Evolutionary conservation across 148 eudicot genomes (phyloP).

Genomic region (Camellia granthamiana): DNA sequence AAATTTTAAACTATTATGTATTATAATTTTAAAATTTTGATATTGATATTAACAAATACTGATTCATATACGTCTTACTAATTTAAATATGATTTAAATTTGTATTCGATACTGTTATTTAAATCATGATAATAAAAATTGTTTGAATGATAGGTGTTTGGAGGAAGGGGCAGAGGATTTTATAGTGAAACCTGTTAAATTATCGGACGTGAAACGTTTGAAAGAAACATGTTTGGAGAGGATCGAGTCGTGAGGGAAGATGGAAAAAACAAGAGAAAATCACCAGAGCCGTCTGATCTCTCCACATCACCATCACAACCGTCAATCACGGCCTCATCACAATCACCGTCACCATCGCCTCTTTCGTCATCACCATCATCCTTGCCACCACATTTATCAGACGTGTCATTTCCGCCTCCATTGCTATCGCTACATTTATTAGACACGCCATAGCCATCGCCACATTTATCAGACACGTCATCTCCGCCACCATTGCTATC

Average conservation of each 20-base stretch:
- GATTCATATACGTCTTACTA: no score
- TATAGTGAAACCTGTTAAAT: constrained; percentile 72
- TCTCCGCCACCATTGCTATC: constrained; percentile 10
- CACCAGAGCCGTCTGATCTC: constrained; percentile 39
- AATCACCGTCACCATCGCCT: constrained; percentile 33
- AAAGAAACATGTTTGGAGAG: constrained; percentile 61
- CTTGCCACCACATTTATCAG: constrained; percentile 23
- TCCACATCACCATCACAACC: constrained; percentile 37
- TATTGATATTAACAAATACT: no score
- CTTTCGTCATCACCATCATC: constrained; percentile 26
- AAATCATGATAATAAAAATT: no score
- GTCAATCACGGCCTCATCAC: constrained; percentile 29
- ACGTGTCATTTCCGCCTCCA: not conserved
- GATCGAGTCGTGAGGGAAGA: constrained; percentile 28
- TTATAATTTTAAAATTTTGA: no score
- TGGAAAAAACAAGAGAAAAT: constrained; percentile 58
- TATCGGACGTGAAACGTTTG: constrained; percentile 68
- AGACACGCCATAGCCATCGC: constrained; percentile 23
- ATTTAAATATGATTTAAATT: no score
- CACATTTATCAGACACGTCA: constrained; percentile 12
- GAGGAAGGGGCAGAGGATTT: constrained; percentile 95
- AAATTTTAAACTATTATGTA: no score
- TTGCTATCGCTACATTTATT: no score
- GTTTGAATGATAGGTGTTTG: constrained; percentile 47
- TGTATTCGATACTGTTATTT: no score